Conservation (phyloP, 257 asterid species). For the Gardenia jasminoides region DNA sequence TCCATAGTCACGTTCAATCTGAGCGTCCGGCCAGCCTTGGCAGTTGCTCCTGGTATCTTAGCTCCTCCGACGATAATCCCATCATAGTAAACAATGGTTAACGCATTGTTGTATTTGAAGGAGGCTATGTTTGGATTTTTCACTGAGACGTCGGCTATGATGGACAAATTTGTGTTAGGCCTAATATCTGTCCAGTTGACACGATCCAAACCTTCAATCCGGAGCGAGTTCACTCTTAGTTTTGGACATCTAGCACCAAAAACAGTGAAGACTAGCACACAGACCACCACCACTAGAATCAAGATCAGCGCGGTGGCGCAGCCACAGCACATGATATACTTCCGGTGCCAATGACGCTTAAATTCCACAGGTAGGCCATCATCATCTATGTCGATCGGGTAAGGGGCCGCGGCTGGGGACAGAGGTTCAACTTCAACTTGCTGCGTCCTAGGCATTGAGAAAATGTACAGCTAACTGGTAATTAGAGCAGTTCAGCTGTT, state of each 20-base stretch:
- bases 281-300: slow-evolving; percentile 8
- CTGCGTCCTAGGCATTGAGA: slow-evolving; percentile 19
- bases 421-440: slow-evolving; percentile 31
- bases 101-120: slow-evolving; percentile 10
- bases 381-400: slow-evolving; percentile 15
- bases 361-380: slow-evolving; percentile 15
- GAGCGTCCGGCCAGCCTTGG: slow-evolving; percentile 24
- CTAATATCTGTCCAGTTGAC: slow-evolving; percentile 13
- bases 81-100: slow-evolving; percentile 22
- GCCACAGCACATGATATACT: slow-evolving; percentile 32
- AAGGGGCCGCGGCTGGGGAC: slow-evolving; percentile 24
- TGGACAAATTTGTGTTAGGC: slow-evolving; percentile 16
- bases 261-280: slow-evolving; percentile 29
- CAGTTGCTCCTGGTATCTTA: not conserved
- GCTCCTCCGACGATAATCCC: slow-evolving; percentile 22
- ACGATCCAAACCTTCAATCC: slow-evolving; percentile 24
- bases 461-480: not conserved
- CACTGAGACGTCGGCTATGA: slow-evolving; percentile 26
- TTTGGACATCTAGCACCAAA: slow-evolving; percentile 32
- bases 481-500: not conserved
- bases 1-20: slow-evolving; percentile 17
- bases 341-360: slow-evolving; percentile 22
- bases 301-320: slow-evolving; percentile 24
- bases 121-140: slow-evolving; percentile 38
- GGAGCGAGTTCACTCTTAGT: slow-evolving; percentile 17